A percentile compares a stretch with the other conserved stretches of the same genome.
Conservation (phyloP, 768 basidiomycete genomes). For the Amyloporia xantha region DNA sequence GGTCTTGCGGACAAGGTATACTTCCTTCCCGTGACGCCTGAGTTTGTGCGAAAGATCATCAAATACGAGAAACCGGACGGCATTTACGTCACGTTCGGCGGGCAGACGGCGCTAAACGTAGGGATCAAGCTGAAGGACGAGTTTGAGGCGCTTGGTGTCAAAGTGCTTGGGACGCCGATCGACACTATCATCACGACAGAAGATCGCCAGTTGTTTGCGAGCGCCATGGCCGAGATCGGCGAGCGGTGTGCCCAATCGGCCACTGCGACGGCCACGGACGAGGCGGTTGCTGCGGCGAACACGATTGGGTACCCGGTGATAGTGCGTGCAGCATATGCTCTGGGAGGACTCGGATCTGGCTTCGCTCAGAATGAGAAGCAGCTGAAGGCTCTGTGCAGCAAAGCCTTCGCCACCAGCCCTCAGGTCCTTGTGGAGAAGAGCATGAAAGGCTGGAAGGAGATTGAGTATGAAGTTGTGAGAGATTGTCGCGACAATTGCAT, state of each 20-base stretch:
- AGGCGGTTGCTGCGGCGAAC: constrained; percentile 76
- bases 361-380: constrained; percentile 95
- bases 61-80: constrained; percentile 98
- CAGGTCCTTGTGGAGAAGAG: constrained; percentile 99
- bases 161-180: constrained; percentile 94
- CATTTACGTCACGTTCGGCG: constrained; percentile 98
- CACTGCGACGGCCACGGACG: constrained; percentile 80
- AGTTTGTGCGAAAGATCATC: constrained; percentile 97
- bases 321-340: constrained; percentile 92
- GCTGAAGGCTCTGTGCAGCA: constrained; percentile 79
- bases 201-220: constrained; percentile 90
- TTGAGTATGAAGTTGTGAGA: constrained; percentile 97
- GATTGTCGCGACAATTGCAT: constrained; percentile 99
- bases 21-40: constrained; percentile 97
- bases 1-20: constrained; percentile 99
- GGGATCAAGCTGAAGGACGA: constrained; percentile 98
- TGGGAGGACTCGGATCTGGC: constrained; percentile 92
- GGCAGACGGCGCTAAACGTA: constrained; percentile 94
- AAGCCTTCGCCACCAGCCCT: constrained; percentile 96
- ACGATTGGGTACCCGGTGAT: constrained; percentile 94
- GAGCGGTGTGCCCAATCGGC: constrained; percentile 90
- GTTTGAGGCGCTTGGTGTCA: constrained; percentile 81
- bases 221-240: constrained; percentile 92
- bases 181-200: constrained; percentile 97
- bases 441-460: constrained; percentile 99